Evolutionary conservation across 352 stramenopile species (phyloP).

Genomic region (Globisporangium irregulare): DNA sequence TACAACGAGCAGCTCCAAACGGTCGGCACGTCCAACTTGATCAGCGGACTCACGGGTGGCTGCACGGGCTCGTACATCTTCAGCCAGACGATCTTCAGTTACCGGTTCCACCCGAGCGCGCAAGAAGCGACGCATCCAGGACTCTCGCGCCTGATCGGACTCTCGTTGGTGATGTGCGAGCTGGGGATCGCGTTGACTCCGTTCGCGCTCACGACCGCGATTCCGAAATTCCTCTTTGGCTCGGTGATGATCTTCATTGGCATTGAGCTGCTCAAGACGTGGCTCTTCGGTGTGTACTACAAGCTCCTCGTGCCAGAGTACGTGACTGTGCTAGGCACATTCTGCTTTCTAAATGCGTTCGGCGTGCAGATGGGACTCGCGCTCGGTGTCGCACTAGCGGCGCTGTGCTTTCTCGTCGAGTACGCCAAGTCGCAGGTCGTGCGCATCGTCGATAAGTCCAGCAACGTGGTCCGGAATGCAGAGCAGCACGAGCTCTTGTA

Average conservation of each 20-base stretch:
- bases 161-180: constrained; percentile 56
- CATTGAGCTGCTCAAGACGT: constrained; percentile 91
- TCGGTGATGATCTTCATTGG: constrained; percentile 96
- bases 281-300: constrained; percentile 54
- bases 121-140: constrained; percentile 36
- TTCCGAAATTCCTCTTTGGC: constrained; percentile 97
- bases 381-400: constrained; percentile 41
- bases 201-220: constrained; percentile 87
- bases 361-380: constrained; percentile 89
- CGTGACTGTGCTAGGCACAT: constrained; percentile 87
- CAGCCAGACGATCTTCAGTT: constrained; percentile 91
- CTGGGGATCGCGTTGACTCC: constrained; percentile 69
- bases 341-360: constrained; percentile 86
- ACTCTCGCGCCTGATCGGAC: constrained; percentile 60
- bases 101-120: constrained; percentile 49
- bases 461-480: constrained; percentile 61
- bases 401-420: constrained; percentile 83
- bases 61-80: constrained; percentile 93
- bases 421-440: constrained; percentile 68
- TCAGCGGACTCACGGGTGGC: constrained; percentile 84
- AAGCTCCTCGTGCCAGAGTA: constrained; percentile 87
- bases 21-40: constrained; percentile 91
- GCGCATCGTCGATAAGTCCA: constrained; percentile 53
- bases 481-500: constrained; percentile 59
- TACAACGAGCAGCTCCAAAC: constrained; percentile 93